Percentiles rank a stretch among this genome's conserved stretches.
Evolutionary conservation across 2,329 filamentous ascomycete species (phyloP).

Genomic region (Myotisia sp.): DNA sequence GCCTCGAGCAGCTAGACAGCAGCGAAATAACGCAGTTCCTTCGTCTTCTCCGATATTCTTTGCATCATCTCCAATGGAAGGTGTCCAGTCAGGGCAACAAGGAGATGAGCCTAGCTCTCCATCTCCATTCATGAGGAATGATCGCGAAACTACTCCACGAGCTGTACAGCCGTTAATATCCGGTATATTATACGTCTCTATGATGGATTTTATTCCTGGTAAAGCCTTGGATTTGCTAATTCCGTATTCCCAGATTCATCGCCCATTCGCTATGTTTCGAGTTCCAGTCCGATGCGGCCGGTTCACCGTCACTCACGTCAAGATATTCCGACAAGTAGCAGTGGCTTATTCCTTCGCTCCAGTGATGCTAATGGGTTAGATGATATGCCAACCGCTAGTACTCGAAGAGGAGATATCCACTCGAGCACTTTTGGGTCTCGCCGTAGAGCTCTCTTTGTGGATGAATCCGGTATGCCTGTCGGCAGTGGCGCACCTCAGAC

Average conservation of each 20-base stretch:
- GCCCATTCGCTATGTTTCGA: conserved; percentile 78
- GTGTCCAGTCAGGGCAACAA: conserved; percentile 29
- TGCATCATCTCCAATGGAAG: conserved; percentile 44
- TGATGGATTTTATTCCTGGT: not conserved
- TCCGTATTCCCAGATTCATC: conserved; percentile 56
- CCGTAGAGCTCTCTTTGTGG: conserved; percentile 45
- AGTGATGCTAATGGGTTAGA: conserved; percentile 38
- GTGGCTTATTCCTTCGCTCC: conserved; percentile 68
- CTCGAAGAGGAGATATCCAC: conserved; percentile 72
- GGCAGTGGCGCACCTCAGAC: conserved; percentile 37
- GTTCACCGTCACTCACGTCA: conserved; percentile 41
- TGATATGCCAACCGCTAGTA: conserved; percentile 40
- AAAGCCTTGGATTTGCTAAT: conserved; percentile 15
- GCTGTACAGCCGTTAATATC: conserved; percentile 23
- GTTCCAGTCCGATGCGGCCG: conserved; percentile 64
- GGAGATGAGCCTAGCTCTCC: conserved; percentile 35
- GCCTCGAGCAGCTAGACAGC: conserved; percentile 32
- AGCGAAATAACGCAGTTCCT: conserved; percentile 31
- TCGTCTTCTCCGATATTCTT: conserved; percentile 74
- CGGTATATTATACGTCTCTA: conserved; percentile 25
- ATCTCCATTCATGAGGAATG: conserved; percentile 27
- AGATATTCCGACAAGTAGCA: conserved; percentile 68
- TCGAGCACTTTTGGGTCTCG: conserved; percentile 54
- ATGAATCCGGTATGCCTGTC: conserved; percentile 48
- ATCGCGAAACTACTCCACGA: conserved; percentile 31